Evolutionary conservation across 2,329 filamentous ascomycete species (phyloP).

Genomic region (Cladosporium sp.): DNA sequence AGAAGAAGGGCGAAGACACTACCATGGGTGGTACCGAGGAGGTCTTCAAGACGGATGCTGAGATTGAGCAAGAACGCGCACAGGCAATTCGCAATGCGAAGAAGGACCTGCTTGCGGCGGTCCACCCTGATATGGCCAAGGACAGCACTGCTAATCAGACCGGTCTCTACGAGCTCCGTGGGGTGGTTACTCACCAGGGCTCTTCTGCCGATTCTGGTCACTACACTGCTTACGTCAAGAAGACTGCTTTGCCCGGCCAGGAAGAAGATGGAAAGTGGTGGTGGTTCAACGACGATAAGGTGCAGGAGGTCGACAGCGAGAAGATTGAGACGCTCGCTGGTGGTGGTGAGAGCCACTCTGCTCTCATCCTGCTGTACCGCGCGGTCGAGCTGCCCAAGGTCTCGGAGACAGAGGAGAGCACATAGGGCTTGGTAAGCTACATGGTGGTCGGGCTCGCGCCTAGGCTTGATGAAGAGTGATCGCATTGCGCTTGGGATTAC

Average conservation of each 20-base stretch:
- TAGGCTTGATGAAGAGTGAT: background rate
- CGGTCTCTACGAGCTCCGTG: slow-evolving; percentile 89
- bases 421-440: background rate
- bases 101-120: slow-evolving; percentile 77
- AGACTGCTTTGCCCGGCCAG: slow-evolving; percentile 75
- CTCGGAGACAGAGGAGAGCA: slow-evolving; percentile 4
- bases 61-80: slow-evolving; percentile 81
- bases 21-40: slow-evolving; percentile 73
- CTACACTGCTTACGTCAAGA: slow-evolving; percentile 98
- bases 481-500: background rate
- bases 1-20: slow-evolving; percentile 59
- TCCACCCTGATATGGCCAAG: slow-evolving; percentile 67
- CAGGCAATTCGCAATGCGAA: slow-evolving; percentile 73
- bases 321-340: slow-evolving; percentile 88
- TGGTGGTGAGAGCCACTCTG: slow-evolving; percentile 76
- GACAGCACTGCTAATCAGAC: slow-evolving; percentile 89
- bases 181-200: slow-evolving; percentile 93
- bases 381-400: slow-evolving; percentile 59
- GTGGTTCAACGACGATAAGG: slow-evolving; percentile 99
- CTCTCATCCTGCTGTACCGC: slow-evolving; percentile 73
- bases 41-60: slow-evolving; percentile 91
- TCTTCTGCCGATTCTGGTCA: slow-evolving; percentile 95
- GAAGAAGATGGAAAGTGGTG: slow-evolving; percentile 95
- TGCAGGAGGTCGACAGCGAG: slow-evolving; percentile 83
- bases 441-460: background rate